phyloP scores from a whole-genome alignment of 176 grass and related monocot species.

The Urochloa ruziziensis region DNA sequence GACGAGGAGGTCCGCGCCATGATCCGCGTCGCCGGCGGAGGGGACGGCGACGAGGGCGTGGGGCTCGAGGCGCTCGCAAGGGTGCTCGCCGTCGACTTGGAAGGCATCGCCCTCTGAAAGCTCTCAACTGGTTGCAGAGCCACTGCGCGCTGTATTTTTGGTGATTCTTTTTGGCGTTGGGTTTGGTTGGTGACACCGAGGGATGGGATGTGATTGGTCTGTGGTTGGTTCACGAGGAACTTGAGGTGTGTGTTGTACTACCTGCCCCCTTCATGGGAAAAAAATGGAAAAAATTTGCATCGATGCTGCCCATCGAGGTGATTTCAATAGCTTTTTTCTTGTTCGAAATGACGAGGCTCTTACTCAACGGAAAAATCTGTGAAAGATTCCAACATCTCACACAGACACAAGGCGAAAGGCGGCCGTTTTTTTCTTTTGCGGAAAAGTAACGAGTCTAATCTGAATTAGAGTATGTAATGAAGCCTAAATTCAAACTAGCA shows the following conservation, averaged over 20 bases:
- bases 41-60: conserved; percentile 40
- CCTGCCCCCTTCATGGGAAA: neutral
- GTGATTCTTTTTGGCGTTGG: neutral
- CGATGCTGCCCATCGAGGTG: neutral
- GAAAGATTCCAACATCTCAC: neutral
- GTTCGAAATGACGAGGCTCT: neutral
- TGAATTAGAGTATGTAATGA: neutral
- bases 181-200: neutral
- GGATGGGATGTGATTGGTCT: neutral
- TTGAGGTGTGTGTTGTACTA: neutral
- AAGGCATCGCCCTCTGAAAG: neutral
- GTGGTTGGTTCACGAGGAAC: neutral
- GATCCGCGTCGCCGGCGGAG: conserved; percentile 57
- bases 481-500: neutral
- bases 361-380: neutral
- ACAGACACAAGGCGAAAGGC: neutral
- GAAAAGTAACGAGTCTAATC: too few relatives aligned
- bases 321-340: neutral
- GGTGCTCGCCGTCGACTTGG: conserved; percentile 58
- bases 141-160: neutral
- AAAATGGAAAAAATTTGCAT: conserved; percentile 1
- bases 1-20: conserved; percentile 79
- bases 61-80: conserved; percentile 54
- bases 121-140: neutral
- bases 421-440: neutral